A percentile compares a stretch with the other conserved stretches of the same genome.
Conservation (phyloP, 305 asterid species). For the Fraxinus greggii region DNA sequence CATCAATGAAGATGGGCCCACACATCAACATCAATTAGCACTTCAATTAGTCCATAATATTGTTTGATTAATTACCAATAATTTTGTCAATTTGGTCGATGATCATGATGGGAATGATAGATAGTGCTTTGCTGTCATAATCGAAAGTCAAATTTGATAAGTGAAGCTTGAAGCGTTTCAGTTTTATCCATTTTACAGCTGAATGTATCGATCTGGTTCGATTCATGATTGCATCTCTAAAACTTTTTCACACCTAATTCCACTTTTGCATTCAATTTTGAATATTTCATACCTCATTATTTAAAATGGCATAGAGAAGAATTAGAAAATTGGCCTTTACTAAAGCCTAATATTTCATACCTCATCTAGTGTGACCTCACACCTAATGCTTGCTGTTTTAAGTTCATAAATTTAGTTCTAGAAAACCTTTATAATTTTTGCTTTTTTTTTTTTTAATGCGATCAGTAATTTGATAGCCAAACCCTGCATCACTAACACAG, state of each 20-base stretch:
- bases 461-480: background rate
- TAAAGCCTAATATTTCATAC: background rate
- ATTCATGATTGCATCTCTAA: background rate
- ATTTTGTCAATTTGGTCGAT: background rate
- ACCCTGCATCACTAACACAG: background rate
- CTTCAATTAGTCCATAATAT: slow-evolving; percentile 20
- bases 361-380: no score
- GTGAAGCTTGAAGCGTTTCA: background rate
- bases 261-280: background rate
- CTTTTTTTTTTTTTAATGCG: background rate
- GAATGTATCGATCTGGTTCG: background rate
- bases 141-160: background rate
- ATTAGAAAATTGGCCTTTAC: background rate
- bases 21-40: slow-evolving; percentile 43
- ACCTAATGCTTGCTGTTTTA: no score
- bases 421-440: no score
- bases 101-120: background rate
- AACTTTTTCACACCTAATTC: background rate
- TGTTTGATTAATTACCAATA: background rate
- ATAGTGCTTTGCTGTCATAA: background rate
- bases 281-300: background rate
- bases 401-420: no score
- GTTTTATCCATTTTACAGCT: background rate
- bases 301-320: background rate
- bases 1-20: slow-evolving; percentile 40